Percentiles rank a stretch among this genome's conserved stretches.
Conservation (phyloP, 106 monocot species). For the Dioscorea alata region DNA sequence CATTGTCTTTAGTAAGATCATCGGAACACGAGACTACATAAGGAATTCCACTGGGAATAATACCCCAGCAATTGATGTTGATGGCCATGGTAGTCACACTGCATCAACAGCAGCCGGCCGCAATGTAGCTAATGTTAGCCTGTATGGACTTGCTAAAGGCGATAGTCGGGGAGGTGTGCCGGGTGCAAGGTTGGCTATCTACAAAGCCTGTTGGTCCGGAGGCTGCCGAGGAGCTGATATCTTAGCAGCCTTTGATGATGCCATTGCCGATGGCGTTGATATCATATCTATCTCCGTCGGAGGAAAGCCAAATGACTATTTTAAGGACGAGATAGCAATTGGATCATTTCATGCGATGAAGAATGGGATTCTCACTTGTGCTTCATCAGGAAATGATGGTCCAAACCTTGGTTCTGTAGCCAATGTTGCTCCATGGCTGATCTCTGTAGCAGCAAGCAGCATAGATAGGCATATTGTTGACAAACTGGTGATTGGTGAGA, state of each 20-base stretch:
- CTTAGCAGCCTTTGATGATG: too few species aligned
- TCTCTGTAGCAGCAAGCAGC: conserved; percentile 5
- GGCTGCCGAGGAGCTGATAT: too few species aligned
- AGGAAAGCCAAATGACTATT: too few species aligned
- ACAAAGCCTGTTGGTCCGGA: neutral
- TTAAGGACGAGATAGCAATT: neutral
- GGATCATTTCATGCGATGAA: neutral
- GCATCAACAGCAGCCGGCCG: neutral
- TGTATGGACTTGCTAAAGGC: neutral
- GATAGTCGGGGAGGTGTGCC: neutral
- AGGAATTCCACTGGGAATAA: neutral
- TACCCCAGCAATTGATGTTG: neutral
- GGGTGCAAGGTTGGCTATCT: neutral
- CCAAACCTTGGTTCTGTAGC: neutral
- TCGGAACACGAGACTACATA: neutral
- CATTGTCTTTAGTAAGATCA: neutral
- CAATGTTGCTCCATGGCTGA: conserved; percentile 5
- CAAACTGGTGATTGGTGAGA: neutral
- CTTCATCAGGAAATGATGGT: conserved; percentile 1
- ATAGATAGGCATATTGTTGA: neutral
- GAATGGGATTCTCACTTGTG: neutral
- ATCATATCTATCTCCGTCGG: too few species aligned
- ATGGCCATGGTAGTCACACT: conserved; percentile 1
- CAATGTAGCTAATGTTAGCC: neutral
- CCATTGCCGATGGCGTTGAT: too few species aligned